These are phyloP conservation scores for Colletotrichum sp. DNA, from an alignment of 2,329 filamentous ascomycete genomes.

Conservation along the genomic window DNA sequence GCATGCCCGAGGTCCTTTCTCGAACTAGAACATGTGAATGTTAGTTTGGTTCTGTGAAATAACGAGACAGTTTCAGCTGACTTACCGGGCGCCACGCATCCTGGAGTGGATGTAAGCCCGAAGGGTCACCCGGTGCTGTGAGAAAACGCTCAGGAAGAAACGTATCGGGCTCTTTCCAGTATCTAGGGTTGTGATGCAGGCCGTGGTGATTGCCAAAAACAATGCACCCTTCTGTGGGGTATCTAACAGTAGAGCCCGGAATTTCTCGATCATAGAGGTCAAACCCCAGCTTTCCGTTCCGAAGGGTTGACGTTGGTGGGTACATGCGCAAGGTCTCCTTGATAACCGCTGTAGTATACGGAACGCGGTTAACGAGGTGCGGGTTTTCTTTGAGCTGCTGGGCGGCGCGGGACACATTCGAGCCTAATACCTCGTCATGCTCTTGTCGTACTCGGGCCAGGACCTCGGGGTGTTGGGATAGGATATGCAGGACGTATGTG, in stretches of 20 bases:
- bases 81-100: slow-evolving; percentile 8
- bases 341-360: slow-evolving; percentile 50
- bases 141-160: not conserved
- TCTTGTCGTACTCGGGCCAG: slow-evolving; percentile 31
- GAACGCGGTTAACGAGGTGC: slow-evolving; percentile 53
- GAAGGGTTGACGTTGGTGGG: slow-evolving; percentile 35
- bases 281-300: slow-evolving; percentile 12
- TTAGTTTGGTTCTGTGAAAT: not conserved
- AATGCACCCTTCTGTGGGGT: slow-evolving; percentile 1
- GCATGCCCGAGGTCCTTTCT: not conserved
- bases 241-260: not conserved
- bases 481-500: slow-evolving; percentile 25
- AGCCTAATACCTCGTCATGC: slow-evolving; percentile 48
- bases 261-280: not conserved
- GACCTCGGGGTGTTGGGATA: slow-evolving; percentile 23
- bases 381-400: slow-evolving; percentile 45
- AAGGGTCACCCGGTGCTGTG: not conserved
- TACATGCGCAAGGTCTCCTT: slow-evolving; percentile 41
- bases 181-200: not conserved
- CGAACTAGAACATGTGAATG: not conserved
- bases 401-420: slow-evolving; percentile 40
- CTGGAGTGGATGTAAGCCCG: not conserved
- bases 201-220: slow-evolving; percentile 2
- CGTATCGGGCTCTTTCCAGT: not conserved
- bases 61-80: too few relatives aligned